Evolutionary conservation across 495 filamentous ascomycete genomes (phyloP).

Genomic region (Lophium mytilinum): DNA sequence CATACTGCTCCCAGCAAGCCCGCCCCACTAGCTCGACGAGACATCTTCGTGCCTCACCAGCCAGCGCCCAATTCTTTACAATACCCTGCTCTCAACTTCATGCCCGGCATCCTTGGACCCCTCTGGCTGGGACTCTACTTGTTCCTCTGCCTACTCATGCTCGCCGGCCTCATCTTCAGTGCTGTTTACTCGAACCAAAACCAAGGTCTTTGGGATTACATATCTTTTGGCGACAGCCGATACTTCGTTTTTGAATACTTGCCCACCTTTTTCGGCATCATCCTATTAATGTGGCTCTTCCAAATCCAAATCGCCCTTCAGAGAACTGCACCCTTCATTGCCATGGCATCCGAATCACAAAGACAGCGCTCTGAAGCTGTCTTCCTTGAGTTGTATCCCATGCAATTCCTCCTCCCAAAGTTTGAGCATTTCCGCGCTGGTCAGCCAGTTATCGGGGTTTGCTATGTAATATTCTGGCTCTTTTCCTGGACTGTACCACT

Average conservation of each 20-base stretch:
- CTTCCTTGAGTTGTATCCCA: constrained; percentile 46
- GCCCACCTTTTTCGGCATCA: constrained; percentile 64
- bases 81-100: constrained; percentile 52
- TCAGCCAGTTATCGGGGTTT: constrained; percentile 47
- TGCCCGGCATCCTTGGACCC: constrained; percentile 59
- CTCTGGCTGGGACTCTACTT: constrained; percentile 50
- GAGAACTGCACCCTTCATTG: constrained; percentile 67
- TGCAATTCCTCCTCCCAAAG: constrained; percentile 52
- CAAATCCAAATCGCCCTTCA: constrained; percentile 66
- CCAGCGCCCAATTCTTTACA: constrained; percentile 38
- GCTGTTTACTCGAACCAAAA: constrained; percentile 56
- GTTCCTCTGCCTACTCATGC: constrained; percentile 59
- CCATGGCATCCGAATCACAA: constrained; percentile 54
- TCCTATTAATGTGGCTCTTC: constrained; percentile 68
- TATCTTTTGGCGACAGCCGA: constrained; percentile 53
- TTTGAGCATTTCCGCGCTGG: constrained; percentile 49
- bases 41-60: constrained; percentile 48
- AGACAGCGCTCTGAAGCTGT: constrained; percentile 43
- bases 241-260: constrained; percentile 84
- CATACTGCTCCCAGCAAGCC: not conserved
- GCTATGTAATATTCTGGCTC: constrained; percentile 53
- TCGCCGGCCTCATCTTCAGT: constrained; percentile 60
- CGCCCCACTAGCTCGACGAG: constrained; percentile 12
- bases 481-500: constrained; percentile 57
- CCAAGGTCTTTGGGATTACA: constrained; percentile 55